These are phyloP conservation scores for Malassezia caprae DNA, from an alignment of 1,284 basidiomycete genomes.

Conservation along the genomic window DNA sequence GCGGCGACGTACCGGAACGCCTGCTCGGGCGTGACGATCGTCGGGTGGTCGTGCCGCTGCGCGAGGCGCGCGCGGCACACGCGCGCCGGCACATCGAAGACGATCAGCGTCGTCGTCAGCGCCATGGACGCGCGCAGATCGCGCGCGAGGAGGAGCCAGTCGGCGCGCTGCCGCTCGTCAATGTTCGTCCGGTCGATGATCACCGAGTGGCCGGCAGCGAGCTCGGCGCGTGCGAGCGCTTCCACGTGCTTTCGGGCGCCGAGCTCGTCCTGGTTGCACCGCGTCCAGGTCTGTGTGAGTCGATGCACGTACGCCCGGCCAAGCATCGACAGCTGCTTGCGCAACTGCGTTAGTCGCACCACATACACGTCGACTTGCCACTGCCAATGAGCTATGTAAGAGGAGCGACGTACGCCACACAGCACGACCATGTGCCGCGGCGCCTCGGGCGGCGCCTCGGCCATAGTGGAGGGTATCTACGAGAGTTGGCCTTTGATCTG, in stretches of 20 bases:
- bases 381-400: constrained; percentile 17
- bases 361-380: constrained; percentile 22
- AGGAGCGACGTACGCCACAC: constrained; percentile 4
- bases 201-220: constrained; percentile 12
- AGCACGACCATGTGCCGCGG: constrained; percentile 10
- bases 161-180: constrained; percentile 9
- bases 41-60: constrained; percentile 7
- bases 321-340: constrained; percentile 5
- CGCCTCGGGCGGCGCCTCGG: no score
- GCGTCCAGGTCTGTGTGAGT: constrained; percentile 6
- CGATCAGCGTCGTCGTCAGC: constrained; percentile 5
- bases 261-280: constrained; percentile 22
- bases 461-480: constrained; percentile 3
- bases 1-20: constrained; percentile 7
- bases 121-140: constrained; percentile 2
- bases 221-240: neutral
- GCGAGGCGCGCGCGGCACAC: constrained; percentile 10
- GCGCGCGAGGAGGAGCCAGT: constrained; percentile 13
- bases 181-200: constrained; percentile 20
- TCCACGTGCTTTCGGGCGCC: constrained; percentile 7
- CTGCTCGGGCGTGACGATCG: constrained; percentile 2
- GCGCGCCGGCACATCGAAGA: constrained; percentile 7
- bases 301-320: neutral
- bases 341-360: constrained; percentile 10
- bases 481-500: constrained; percentile 16